Evolutionary conservation across 805 yeast species (phyloP).

Genomic region (Saccharomycopsis guyanensis): DNA sequence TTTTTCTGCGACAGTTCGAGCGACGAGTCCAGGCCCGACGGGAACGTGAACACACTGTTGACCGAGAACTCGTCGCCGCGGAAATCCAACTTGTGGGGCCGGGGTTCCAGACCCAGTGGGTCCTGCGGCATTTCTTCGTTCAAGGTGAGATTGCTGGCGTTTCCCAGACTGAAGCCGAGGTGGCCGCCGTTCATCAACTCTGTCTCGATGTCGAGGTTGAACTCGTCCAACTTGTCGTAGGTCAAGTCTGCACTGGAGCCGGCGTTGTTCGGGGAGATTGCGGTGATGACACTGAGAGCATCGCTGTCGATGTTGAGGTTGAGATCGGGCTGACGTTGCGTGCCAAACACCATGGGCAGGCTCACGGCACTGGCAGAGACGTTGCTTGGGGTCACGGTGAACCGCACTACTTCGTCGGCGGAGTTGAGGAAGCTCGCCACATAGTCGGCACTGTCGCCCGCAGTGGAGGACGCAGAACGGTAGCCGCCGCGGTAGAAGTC

Average conservation of each 20-base stretch:
- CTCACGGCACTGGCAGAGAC: not conserved
- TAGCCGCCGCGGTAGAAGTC: not conserved
- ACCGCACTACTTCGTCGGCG: not conserved
- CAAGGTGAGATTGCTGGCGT: constrained; percentile 4
- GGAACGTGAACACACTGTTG: constrained; percentile 4
- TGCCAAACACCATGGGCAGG: constrained; percentile 5
- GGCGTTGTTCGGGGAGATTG: constrained; percentile 5
- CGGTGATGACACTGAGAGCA: constrained; percentile 3
- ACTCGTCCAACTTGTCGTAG: constrained; percentile 7
- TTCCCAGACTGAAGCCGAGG: not conserved
- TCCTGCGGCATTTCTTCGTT: constrained; percentile 2
- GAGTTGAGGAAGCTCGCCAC: not conserved
- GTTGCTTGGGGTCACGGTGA: not conserved
- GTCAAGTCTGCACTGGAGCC: not conserved
- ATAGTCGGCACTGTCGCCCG: not conserved
- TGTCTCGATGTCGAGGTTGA: constrained; percentile 4
- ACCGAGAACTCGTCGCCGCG: not conserved
- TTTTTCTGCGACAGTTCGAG: not conserved
- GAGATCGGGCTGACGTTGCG: not conserved
- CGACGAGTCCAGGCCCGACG: constrained; percentile 4
- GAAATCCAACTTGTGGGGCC: not conserved
- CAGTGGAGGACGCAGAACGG: not conserved
- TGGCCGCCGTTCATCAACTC: not conserved
- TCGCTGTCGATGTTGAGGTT: constrained; percentile 5
- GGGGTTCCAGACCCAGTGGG: too few species aligned